phyloP scores from a whole-genome alignment of 2,329 filamentous ascomycete species.

The Simplicillium aogashimaense region DNA sequence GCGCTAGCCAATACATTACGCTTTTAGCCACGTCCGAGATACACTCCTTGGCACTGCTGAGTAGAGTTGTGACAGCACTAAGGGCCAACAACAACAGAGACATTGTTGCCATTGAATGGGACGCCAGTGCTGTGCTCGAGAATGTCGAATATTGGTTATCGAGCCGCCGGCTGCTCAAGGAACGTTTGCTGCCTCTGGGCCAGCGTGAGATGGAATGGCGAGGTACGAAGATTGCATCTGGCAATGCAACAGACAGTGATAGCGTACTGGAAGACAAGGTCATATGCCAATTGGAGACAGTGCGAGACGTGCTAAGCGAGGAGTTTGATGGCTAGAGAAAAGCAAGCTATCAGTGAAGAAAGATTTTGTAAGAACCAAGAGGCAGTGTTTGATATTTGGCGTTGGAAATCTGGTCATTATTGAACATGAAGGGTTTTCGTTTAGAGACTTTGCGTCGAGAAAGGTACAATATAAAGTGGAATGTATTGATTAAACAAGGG shows the following conservation, averaged over 20 bases:
- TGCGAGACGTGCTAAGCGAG: conserved; percentile 44
- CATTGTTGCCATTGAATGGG: conserved; percentile 67
- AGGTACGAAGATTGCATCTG: conserved; percentile 21
- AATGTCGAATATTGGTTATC: conserved; percentile 76
- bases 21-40: conserved; percentile 66
- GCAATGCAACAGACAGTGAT: conserved; percentile 27
- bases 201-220: conserved; percentile 61
- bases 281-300: conserved; percentile 54
- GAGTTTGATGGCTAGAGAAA: conserved; percentile 28
- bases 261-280: conserved; percentile 69
- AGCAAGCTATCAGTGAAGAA: conserved; percentile 12
- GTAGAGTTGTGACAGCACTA: conserved; percentile 59
- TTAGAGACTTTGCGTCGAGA: neutral
- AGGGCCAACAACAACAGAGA: conserved; percentile 58
- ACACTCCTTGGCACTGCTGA: conserved; percentile 69
- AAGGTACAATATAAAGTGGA: neutral
- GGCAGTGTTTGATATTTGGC: conserved; percentile 1
- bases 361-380: neutral
- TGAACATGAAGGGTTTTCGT: conserved; percentile 1
- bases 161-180: conserved; percentile 57
- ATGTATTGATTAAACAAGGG: neutral
- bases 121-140: conserved; percentile 61
- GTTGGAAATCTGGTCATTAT: conserved; percentile 2
- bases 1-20: conserved; percentile 56
- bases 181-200: conserved; percentile 63